Conservation (phyloP, 768 basidiomycete genomes). For the Rhodotorula babjevae region DNA sequence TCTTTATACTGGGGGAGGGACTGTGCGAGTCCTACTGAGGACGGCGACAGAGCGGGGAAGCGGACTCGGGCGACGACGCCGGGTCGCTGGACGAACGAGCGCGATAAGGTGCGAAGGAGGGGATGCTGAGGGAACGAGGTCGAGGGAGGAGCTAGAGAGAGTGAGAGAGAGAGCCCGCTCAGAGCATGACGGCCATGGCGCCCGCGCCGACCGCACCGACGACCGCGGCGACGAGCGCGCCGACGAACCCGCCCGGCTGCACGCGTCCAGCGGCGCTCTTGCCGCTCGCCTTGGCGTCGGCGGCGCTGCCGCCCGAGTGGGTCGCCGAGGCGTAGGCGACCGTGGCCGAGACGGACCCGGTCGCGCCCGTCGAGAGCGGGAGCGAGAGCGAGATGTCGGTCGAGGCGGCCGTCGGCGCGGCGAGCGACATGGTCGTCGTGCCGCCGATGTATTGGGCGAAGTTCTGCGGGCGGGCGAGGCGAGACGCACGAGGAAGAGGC, state of each 20-base stretch:
- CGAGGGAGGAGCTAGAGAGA: no score
- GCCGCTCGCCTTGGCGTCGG: not conserved
- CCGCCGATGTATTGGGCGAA: conserved; percentile 27
- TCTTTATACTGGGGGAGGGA: not conserved
- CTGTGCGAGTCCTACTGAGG: not conserved
- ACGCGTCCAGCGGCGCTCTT: not conserved
- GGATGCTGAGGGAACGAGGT: no score
- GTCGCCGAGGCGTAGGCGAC: not conserved
- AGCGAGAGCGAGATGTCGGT: conserved; percentile 13
- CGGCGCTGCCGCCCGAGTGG: not conserved
- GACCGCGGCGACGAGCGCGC: conserved; percentile 7
- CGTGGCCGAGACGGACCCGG: conserved; percentile 18
- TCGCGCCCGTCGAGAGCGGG: conserved; percentile 26
- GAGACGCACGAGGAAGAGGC: no score
- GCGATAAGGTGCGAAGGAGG: no score
- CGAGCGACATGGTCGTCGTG: conserved; percentile 26
- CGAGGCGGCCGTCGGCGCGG: conserved; percentile 23
- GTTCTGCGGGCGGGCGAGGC: conserved; percentile 4
- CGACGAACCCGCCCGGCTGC: not conserved
- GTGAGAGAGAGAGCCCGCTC: not conserved
- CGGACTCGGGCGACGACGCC: no score
- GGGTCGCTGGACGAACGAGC: no score
- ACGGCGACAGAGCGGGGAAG: no score
- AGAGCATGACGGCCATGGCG: not conserved
- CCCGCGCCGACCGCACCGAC: not conserved